Base-by-base conservation (phyloP, 176 grass and related monocot genomes). In the Tillandsia leiboldiana region DNA sequence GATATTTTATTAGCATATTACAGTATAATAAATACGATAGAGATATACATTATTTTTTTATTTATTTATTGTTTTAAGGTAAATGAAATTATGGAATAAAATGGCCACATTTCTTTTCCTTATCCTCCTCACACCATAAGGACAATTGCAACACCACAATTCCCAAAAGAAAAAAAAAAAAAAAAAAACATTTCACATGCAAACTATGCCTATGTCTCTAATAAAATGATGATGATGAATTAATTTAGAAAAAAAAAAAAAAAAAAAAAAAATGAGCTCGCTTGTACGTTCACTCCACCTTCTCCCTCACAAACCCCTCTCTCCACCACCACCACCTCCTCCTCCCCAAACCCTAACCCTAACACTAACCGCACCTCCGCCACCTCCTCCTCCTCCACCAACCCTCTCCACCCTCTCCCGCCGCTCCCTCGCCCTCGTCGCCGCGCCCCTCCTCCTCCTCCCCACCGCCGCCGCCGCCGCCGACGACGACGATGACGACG, bases 341-440 rank as follows among this genome's bases (percentile, higher is more conserved):
- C 67, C 51, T 73, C 76, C 66, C 58, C 64, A 92, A 75, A 48
- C 69, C 73, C 58, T 51, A 58, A 9, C 70, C 48, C 54, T 73
- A 64, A 33, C 50, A 51, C 1, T n/a, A 78, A 11, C 33, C 33
- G n/a, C 65, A 73, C 33, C 48, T 20, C 71, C 69, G 15, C 68
- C 33, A 24, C 33, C 61, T 15, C 71, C 69, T 24, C 68, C 33
- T 49, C 6, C 20, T 11, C 68, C 72, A 0, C 49, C 12, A 3
- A 56, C 14, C 12, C 51, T 49, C 3, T 64, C 29, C 48, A 90
- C 78, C 56, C 79, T 92, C 61, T 67, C 78, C 13, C 88, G 93
- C 76, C 88, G 93, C 18, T 86, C 79, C 64, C 83, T 87, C 8
- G 53, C 72, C 13, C 1, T 69, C 26, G 18, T 64, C 8, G 26